Evolutionary conservation across 1,139 yeast species (phyloP), one percentile per base, ranked within the genome.

Genomic region (Pichia sp.): DNA sequence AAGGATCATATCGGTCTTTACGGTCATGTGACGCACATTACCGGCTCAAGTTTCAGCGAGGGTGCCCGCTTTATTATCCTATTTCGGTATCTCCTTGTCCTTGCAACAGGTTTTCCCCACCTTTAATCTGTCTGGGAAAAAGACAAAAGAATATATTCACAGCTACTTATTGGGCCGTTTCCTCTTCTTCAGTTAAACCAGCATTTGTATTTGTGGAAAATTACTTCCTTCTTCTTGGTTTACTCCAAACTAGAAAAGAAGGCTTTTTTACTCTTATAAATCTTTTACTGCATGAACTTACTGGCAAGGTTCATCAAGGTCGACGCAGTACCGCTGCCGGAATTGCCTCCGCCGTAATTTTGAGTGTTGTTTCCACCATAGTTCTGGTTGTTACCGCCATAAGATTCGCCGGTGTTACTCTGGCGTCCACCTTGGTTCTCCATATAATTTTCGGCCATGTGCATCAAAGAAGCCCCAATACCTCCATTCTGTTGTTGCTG

Each of bases 271-370:
- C 16, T n/a, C 16, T 13, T 12, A 31, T 12, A 13, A 2, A 12
- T 16, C 36, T 12, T n/a, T 13, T 31, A 31, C 36, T 4, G 16
- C 16, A 53, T 37, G 23, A 53, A 53, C 25, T 53, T 51, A 8
- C 46, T 48, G 3, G 56, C 56, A 12, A 53, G 22, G 13, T 53
- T 53, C 44, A 51, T 23, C 21, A 53, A 48, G 10, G 47, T 48
- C 5, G 49, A 30, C 18, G 55, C 46, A 41, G 48, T 41, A 21
- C 30, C 42, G 18, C 41, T 19, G 22, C 43, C 22, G 8, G 23
- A 16, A 18, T 28, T 21, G 16, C 54, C 51, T 16, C 23, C 25
- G 21, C 45, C 36, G 28, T n/a, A n/a, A n/a, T n/a, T n/a, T n/a
- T n/a, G n/a, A 19, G 26, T 16, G 7, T 45, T 49, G n/a, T 45